Percentiles rank a stretch among this genome's conserved stretches.
phyloP scores from a whole-genome alignment of 441 rosid species.

The Capsella rubella region DNA sequence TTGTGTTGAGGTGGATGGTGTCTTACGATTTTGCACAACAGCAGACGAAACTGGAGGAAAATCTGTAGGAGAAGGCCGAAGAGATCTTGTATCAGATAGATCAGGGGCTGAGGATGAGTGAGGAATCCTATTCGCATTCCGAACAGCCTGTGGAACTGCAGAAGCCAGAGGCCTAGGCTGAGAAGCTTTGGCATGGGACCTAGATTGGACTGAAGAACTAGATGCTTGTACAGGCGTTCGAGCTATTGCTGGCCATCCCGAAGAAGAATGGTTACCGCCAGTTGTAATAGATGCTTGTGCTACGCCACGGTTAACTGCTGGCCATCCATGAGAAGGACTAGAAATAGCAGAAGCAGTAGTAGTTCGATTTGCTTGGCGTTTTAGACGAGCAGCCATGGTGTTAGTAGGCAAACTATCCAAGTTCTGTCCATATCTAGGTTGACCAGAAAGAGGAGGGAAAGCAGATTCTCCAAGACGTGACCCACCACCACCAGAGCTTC shows the following conservation, averaged over 20 bases:
- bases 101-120: constrained; percentile 79
- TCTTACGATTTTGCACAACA: constrained; percentile 53
- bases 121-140: constrained; percentile 52
- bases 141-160: constrained; percentile 44
- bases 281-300: constrained; percentile 46
- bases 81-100: constrained; percentile 55
- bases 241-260: constrained; percentile 51
- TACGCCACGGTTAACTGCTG: constrained; percentile 53
- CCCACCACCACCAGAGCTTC: constrained; percentile 55
- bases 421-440: constrained; percentile 53
- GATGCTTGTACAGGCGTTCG: constrained; percentile 43
- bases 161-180: constrained; percentile 49
- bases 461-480: constrained; percentile 72
- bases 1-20: constrained; percentile 47
- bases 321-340: constrained; percentile 70
- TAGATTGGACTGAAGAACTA: constrained; percentile 29
- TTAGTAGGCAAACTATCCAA: constrained; percentile 54
- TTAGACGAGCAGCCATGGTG: constrained; percentile 76
- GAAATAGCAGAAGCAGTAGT: constrained; percentile 18
- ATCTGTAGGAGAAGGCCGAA: constrained; percentile 55
- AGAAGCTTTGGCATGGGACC: constrained; percentile 32
- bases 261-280: constrained; percentile 39
- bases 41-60: constrained; percentile 78
- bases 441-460: constrained; percentile 89
- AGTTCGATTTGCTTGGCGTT: constrained; percentile 56